phyloP scores from a whole-genome alignment of 2,329 filamentous ascomycete species.

The Dactylonectria estremocensis region DNA sequence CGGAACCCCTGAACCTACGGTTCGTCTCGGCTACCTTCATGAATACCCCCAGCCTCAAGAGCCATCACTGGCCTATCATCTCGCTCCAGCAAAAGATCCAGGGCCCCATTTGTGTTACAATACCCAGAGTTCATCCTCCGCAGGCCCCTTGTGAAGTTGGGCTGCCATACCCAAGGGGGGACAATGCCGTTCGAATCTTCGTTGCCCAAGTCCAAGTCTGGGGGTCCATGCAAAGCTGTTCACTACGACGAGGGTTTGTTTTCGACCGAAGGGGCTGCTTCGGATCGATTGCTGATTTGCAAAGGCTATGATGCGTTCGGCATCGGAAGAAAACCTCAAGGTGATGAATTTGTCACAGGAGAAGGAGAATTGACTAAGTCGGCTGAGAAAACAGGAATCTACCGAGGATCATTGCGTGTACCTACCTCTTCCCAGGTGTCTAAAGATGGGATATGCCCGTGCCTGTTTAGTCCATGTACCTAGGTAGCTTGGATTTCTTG shows the following conservation, averaged over 20 bases:
- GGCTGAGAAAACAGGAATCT: background rate
- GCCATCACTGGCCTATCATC: background rate
- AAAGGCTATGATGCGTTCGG: background rate
- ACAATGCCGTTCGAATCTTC: background rate
- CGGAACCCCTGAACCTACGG: background rate
- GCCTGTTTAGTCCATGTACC: too few species aligned
- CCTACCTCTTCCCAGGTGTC: too few species aligned
- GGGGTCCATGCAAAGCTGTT: background rate
- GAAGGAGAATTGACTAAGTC: background rate
- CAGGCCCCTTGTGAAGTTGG: slow-evolving; percentile 9
- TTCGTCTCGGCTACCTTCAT: slow-evolving; percentile 19
- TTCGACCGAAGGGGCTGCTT: background rate
- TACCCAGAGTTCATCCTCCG: background rate
- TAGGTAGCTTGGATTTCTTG: background rate
- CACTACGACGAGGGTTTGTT: background rate
- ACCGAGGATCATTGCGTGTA: background rate
- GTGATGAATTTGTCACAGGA: background rate
- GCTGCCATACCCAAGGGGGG: background rate
- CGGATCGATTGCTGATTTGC: background rate
- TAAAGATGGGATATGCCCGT: too few species aligned
- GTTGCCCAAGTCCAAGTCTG: background rate
- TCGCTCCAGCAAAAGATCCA: background rate
- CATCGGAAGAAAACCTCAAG: background rate
- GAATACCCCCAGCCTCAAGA: slow-evolving; percentile 2
- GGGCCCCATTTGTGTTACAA: slow-evolving; percentile 8